Conservation (phyloP, 257 asterid species). For the Solanum peruvianum region DNA sequence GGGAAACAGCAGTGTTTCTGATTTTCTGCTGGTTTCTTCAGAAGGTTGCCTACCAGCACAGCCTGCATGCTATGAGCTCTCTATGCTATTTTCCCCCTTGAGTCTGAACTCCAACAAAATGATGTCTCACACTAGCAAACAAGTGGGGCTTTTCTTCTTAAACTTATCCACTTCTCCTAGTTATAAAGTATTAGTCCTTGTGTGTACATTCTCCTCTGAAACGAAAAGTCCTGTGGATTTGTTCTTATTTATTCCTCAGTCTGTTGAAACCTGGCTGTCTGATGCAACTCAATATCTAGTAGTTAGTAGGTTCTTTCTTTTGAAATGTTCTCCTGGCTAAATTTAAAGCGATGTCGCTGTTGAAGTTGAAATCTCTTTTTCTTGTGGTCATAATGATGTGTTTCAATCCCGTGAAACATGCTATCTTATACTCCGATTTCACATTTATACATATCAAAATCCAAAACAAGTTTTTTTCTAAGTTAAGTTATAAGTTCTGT, state of each 20-base stretch:
- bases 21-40: constrained; percentile 35
- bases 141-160: background rate
- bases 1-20: constrained; percentile 53
- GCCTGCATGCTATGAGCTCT: background rate
- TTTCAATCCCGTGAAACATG: background rate
- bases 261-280: background rate
- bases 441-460: background rate
- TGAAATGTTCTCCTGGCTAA: no score
- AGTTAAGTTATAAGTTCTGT: background rate
- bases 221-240: background rate
- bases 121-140: background rate
- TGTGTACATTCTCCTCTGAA: background rate
- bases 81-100: background rate
- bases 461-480: background rate
- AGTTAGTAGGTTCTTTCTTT: background rate
- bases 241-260: background rate
- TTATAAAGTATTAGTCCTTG: background rate
- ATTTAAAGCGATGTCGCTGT: background rate
- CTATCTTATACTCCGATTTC: background rate
- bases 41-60: background rate
- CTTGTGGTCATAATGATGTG: background rate
- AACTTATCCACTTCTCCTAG: background rate
- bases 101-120: background rate
- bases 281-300: background rate
- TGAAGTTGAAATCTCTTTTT: background rate